A percentile compares a stretch with the other conserved stretches of the same genome.
These are phyloP conservation scores for Lipomyces spencermartinsiae DNA, from an alignment of 805 yeast species.

Conservation along the genomic window DNA sequence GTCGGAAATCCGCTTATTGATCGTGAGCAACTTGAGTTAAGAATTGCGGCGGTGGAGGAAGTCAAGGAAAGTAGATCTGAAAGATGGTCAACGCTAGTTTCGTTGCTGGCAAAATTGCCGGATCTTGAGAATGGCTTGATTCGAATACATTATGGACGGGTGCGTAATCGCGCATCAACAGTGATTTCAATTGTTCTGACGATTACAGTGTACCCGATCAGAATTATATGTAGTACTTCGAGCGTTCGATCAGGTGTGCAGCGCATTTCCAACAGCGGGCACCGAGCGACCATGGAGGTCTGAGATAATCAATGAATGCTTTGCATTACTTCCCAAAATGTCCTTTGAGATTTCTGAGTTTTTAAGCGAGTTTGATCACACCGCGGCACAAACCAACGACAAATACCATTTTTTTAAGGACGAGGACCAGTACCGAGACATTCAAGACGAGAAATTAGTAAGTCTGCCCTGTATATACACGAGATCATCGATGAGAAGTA, in stretches of 20 bases:
- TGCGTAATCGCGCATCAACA: background rate
- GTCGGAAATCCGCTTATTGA: constrained; percentile 70
- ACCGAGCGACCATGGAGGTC: constrained; percentile 47
- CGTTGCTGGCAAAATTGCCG: constrained; percentile 49
- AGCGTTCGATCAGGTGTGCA: constrained; percentile 49
- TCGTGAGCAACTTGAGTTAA: constrained; percentile 58
- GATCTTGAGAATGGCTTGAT: constrained; percentile 67
- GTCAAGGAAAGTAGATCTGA: constrained; percentile 41
- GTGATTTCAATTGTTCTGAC: background rate
- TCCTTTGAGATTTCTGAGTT: constrained; percentile 44
- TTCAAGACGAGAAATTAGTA: constrained; percentile 49
- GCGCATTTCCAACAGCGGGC: constrained; percentile 41
- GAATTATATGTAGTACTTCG: constrained; percentile 64
- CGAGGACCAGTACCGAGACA: constrained; percentile 49
- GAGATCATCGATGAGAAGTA: constrained; percentile 31
- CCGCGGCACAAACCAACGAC: constrained; percentile 41
- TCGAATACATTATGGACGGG: constrained; percentile 60
- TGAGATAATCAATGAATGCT: constrained; percentile 48
- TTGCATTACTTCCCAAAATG: constrained; percentile 50
- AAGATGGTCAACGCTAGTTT: constrained; percentile 43
- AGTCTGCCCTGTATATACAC: constrained; percentile 44
- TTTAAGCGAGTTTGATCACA: constrained; percentile 39
- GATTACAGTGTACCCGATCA: constrained; percentile 54
- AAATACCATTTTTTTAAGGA: constrained; percentile 40
- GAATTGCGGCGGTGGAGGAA: constrained; percentile 67